Base-by-base conservation (phyloP, 1,284 basidiomycete genomes). In the Puccinia polysora region DNA sequence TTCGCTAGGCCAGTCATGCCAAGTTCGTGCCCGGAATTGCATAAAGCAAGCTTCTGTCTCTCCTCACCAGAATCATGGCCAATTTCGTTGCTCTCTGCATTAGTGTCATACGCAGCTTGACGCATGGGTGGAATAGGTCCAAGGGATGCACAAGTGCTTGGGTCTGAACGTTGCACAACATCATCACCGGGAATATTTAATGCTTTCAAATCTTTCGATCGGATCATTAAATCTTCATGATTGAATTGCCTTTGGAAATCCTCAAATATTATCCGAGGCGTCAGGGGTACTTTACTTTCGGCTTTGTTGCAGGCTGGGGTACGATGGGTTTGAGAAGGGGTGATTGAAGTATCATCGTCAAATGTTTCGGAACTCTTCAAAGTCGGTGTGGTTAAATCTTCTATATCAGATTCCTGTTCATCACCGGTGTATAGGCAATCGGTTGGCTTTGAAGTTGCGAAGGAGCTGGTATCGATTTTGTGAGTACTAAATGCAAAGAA, bases 321-420 rank as follows among this genome's bases (percentile, higher is more conserved):
- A 18, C 4, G 32, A 15, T 23, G 47, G 14, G 59, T 62, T 47
- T 62, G 59, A 32, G 40, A 62, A 15, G 59, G 59, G 12, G 59
- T 62, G 30, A 62, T 47, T 1, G 59, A 62, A 23, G 43, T 47
- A 32, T 62, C 43, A 47, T 43, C 59, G 28, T 62, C 25, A 32
- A 62, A 62, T 25, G 25, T 62, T 43, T 62, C 59, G 12, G 40
- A 62, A 28, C 43, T 62, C 47, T 62, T 45, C 20, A 62, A 62
- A 14, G 59, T 62, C 10, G 59, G 59, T 7, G 59, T 62, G 4
- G 59, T 47, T 30, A 62, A n/a, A 40, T 62, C 59, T 23, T 62
- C 40, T 45, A 47, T 30, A 20, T 62, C 59, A 10, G 32, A 45
- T 8, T 43, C 5, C 20, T 62, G 38, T 45, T 62, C 4, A 5